A percentile compares a stretch with the other conserved stretches of the same genome.
Conservation (phyloP, 192 early-diverging fungal genomes). For the Coemansia sp. region DNA sequence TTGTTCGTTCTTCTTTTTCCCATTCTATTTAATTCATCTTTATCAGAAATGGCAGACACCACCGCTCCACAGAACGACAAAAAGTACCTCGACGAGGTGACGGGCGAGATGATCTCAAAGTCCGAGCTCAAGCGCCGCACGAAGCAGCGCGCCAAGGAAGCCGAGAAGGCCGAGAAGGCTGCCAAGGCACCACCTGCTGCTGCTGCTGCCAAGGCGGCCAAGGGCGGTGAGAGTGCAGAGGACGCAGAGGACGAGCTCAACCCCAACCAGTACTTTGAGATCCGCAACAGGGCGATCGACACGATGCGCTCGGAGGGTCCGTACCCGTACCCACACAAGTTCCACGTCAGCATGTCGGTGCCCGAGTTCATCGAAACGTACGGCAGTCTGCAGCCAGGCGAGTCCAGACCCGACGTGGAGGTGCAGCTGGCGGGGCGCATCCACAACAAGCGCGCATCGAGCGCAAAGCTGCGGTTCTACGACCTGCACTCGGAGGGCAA, state of each 20-base stretch:
- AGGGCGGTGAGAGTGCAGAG: conserved; percentile 59
- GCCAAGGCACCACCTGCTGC: conserved; percentile 61
- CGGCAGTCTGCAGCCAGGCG: conserved; percentile 64
- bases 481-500: conserved; percentile 91
- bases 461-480: conserved; percentile 93
- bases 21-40: neutral
- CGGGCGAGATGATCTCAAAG: conserved; percentile 95
- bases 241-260: conserved; percentile 81
- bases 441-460: conserved; percentile 91
- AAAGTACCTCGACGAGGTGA: conserved; percentile 75
- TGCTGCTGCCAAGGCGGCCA: conserved; percentile 42
- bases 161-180: conserved; percentile 78
- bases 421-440: conserved; percentile 89
- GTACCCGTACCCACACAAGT: conserved; percentile 99
- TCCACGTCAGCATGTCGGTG: conserved; percentile 84
- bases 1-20: neutral
- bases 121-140: conserved; percentile 88
- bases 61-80: conserved; percentile 49
- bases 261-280: conserved; percentile 98
- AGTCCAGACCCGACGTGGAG: conserved; percentile 62
- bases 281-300: conserved; percentile 81
- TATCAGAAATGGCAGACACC: conserved; percentile 28
- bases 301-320: conserved; percentile 82
- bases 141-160: conserved; percentile 90
- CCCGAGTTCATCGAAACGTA: conserved; percentile 88